Evolutionary conservation across 306 rosid species (phyloP).

Genomic region (Begonia masoniana): DNA sequence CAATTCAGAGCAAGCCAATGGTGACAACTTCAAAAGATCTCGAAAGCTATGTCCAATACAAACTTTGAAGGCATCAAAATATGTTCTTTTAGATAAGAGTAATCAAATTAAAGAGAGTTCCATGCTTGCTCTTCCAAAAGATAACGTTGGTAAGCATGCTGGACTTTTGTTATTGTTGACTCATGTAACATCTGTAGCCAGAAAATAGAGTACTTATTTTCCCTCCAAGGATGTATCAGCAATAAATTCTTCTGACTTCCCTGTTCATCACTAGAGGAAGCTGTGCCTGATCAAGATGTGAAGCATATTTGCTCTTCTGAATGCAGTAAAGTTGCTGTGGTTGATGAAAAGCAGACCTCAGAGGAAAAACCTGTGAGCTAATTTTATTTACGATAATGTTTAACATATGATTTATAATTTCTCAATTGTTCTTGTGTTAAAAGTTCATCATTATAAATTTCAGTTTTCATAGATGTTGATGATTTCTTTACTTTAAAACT

Average conservation of each 20-base stretch:
- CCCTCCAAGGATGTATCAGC: slow-evolving; percentile 21
- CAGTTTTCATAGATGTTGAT: no score
- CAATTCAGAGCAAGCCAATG: slow-evolving; percentile 11
- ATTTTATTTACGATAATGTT: slow-evolving; percentile 2
- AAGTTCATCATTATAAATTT: no score
- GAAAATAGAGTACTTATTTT: slow-evolving; percentile 17
- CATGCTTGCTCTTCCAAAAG: slow-evolving; percentile 14
- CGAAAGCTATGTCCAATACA: slow-evolving; percentile 22
- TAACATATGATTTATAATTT: background rate
- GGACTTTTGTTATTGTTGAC: slow-evolving; percentile 10
- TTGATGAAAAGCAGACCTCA: slow-evolving; percentile 19
- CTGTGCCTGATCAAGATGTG: slow-evolving; percentile 13
- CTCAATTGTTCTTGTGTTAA: no score
- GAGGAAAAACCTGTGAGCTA: slow-evolving; percentile 38
- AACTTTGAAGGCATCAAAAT: slow-evolving; percentile 16
- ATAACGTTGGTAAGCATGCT: slow-evolving; percentile 13
- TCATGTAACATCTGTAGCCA: slow-evolving; percentile 13
- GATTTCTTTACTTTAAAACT: no score
- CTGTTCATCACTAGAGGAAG: slow-evolving; percentile 18
- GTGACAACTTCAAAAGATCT: slow-evolving; percentile 20
- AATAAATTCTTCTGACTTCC: slow-evolving; percentile 17
- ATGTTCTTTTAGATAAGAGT: slow-evolving; percentile 15
- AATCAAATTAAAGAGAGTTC: slow-evolving; percentile 14
- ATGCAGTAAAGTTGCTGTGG: slow-evolving; percentile 18
- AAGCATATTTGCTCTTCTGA: slow-evolving; percentile 14